These are phyloP conservation scores for Venturia oleaginea DNA, from an alignment of 2,329 filamentous ascomycete genomes.

Conservation along the genomic window DNA sequence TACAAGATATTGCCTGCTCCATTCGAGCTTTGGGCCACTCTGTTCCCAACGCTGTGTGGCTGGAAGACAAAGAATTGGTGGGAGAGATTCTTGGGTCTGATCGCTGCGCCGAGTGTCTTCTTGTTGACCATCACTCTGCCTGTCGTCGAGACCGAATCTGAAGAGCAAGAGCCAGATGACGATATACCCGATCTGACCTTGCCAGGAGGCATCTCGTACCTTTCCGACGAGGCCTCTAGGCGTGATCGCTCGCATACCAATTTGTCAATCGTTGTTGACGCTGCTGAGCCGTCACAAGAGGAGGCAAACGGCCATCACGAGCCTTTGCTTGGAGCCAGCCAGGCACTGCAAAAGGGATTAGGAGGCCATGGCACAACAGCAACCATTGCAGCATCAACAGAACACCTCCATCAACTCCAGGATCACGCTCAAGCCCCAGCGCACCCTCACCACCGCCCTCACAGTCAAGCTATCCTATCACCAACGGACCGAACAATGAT, in stretches of 20 bases:
- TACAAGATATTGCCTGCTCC: constrained; percentile 48
- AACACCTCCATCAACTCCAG: constrained; percentile 18
- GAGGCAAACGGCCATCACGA: neutral
- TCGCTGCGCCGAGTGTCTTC: constrained; percentile 85
- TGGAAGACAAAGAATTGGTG: constrained; percentile 78
- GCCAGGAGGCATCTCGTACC: constrained; percentile 17
- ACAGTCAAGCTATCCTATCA: constrained; percentile 21
- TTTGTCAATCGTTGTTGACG: constrained; percentile 4
- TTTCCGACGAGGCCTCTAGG: neutral
- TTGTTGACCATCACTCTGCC: constrained; percentile 83
- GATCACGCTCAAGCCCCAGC: constrained; percentile 16
- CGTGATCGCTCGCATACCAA: neutral
- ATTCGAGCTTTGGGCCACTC: constrained; percentile 50
- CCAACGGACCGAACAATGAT: constrained; percentile 26
- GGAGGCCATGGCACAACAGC: constrained; percentile 22
- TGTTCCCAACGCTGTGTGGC: constrained; percentile 79
- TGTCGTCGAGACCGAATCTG: constrained; percentile 64
- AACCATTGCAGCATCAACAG: constrained; percentile 23
- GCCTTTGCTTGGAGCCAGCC: neutral
- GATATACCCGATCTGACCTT: constrained; percentile 29
- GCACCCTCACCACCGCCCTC: constrained; percentile 20
- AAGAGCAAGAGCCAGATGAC: constrained; percentile 41
- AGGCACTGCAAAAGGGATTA: neutral
- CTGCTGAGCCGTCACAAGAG: neutral
- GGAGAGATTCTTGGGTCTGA: constrained; percentile 71